Evolutionary conservation across 2,329 filamentous ascomycete species (phyloP), one percentile per base, ranked within the genome.

Genomic region (Aspergillus fructus): DNA sequence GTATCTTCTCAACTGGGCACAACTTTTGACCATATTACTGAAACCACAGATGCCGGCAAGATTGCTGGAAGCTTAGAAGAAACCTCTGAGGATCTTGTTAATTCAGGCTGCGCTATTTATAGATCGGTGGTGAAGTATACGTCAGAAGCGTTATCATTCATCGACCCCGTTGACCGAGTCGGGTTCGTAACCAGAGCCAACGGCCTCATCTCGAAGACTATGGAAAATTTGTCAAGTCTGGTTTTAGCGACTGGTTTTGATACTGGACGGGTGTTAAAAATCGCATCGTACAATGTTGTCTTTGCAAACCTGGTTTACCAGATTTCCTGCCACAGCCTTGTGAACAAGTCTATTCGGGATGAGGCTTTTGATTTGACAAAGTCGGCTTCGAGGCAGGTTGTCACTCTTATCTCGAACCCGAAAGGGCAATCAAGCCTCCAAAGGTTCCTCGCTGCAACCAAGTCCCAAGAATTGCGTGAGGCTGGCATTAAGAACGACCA

Each of bases 91-190:
- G 41, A 53, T 34, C 56, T 61, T 41, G 52, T 63, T 40, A 55
- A 63, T 51, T 33, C 59, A 37, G 11, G 46, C 37, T 27, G 63
- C 49, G 39, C 52, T 30, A 24, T 66, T 21, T 76, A 73, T 46
- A 74, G 80, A 53, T 78, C 78, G 12, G 56, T 84, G 21, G 71
- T 83, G 30, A 70, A 69, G 23, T 87, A 85, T 60, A 64, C 81
- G 42, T 79, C 79, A 8, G 72, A 76, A 4, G 72, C 73, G 42
- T 64, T 86, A 3, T 75, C 75, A 42, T 86, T 86, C 61, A 71
- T 78, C 30, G 84, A 86, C 64, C 72, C 79, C 1, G 71, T 85
- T 17, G 83, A 86, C 65, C 78, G 83, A 17, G 68, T 64, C 24
- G 68, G 71, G 4, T 85, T 81, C 61, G 70, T 80, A 4, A 63